Percentiles rank a stretch among this genome's conserved stretches.
Evolutionary conservation across 1,284 basidiomycete genomes (phyloP).

Genomic region (Cerioporus squamosus): DNA sequence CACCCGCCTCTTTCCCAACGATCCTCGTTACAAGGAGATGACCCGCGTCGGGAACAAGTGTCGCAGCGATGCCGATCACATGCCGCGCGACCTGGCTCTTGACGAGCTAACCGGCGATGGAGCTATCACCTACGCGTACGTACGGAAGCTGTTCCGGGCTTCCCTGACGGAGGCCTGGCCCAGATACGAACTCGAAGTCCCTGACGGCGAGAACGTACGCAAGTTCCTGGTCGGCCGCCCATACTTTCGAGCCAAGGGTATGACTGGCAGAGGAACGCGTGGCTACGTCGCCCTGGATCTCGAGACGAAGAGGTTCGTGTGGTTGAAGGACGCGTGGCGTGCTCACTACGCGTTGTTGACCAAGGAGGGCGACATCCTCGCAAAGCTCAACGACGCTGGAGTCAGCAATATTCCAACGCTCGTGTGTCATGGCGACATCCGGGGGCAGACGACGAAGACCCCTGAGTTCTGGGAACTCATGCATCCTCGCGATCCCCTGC

Average conservation of each 20-base stretch:
- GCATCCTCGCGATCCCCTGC: background rate
- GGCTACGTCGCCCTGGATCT: constrained; percentile 11
- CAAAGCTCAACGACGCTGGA: background rate
- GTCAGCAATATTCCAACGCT: constrained; percentile 5
- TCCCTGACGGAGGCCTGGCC: background rate
- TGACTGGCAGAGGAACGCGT: constrained; percentile 11
- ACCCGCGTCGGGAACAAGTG: too few species aligned
- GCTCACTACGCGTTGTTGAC: background rate
- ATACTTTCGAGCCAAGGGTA: background rate
- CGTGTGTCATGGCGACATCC: constrained; percentile 16
- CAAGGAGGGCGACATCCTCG: constrained; percentile 8
- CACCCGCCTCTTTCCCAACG: too few species aligned
- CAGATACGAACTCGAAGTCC: constrained; percentile 1
- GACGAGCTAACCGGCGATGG: too few species aligned
- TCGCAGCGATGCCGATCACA: too few species aligned
- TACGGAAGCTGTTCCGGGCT: background rate
- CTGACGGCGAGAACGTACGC: background rate
- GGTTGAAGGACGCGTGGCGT: constrained; percentile 19
- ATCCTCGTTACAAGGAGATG: too few species aligned
- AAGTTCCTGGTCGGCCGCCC: constrained; percentile 10
- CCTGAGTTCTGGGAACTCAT: background rate
- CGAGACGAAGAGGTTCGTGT: constrained; percentile 2
- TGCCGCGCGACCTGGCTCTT: too few species aligned
- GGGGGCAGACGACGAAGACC: constrained; percentile 3
- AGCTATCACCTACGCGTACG: background rate